phyloP scores from a whole-genome alignment of 805 yeast species.

The Zygosaccharomyces gambellarensis region DNA sequence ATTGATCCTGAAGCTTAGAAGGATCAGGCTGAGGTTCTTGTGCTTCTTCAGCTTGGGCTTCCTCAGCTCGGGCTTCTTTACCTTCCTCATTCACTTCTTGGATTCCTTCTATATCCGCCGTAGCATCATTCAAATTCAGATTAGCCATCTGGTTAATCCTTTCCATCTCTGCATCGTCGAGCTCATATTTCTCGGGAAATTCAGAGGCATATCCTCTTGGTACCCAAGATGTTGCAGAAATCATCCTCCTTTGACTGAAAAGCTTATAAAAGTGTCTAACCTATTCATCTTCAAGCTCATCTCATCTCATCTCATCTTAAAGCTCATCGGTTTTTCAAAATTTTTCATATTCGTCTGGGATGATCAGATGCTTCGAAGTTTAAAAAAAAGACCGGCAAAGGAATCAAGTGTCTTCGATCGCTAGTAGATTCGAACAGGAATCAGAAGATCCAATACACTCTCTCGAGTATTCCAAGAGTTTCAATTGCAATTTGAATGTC shows the following conservation, averaged over 20 bases:
- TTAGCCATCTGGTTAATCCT: slow-evolving; percentile 83
- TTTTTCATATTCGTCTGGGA: slow-evolving; percentile 9
- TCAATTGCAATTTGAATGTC: not conserved
- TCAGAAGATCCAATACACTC: not conserved
- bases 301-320: slow-evolving; percentile 14
- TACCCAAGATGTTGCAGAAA: slow-evolving; percentile 91
- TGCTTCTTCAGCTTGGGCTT: slow-evolving; percentile 24
- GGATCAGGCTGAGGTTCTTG: slow-evolving; percentile 5
- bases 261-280: not conserved
- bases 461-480: not conserved
- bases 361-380: not conserved
- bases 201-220: slow-evolving; percentile 94
- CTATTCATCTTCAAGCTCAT: not conserved
- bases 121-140: slow-evolving; percentile 73
- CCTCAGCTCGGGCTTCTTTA: slow-evolving; percentile 32
- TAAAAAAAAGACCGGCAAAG: not conserved
- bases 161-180: slow-evolving; percentile 89
- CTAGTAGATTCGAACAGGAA: not conserved
- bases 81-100: slow-evolving; percentile 30
- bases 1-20: slow-evolving; percentile 43
- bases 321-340: slow-evolving; percentile 19
- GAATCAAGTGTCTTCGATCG: not conserved
- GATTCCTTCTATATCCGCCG: slow-evolving; percentile 54
- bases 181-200: slow-evolving; percentile 81
- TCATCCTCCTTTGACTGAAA: slow-evolving; percentile 43